Conservation (phyloP, 2,329 filamentous ascomycete genomes). For the Thelonectria discophora region DNA sequence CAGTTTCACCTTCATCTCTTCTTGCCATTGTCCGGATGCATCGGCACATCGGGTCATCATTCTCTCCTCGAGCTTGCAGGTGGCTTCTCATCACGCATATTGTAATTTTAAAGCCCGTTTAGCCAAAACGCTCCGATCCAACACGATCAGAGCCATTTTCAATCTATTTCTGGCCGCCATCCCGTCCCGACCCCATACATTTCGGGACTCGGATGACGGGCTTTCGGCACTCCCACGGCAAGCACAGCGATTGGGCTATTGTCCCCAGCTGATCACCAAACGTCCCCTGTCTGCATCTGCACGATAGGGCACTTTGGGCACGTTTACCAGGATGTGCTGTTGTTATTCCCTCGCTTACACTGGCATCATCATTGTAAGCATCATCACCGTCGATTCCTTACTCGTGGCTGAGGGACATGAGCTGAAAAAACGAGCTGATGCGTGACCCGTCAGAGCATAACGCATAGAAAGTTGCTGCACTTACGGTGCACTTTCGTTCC, state of each 20-base stretch:
- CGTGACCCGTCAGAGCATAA: too few relatives aligned
- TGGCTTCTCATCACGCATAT: not conserved
- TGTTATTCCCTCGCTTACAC: not conserved
- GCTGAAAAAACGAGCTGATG: too few relatives aligned
- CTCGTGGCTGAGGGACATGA: too few relatives aligned
- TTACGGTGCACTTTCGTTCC: too few relatives aligned
- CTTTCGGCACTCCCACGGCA: slow-evolving; percentile 2
- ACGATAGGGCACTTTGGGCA: too few relatives aligned
- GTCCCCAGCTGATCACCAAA: not conserved
- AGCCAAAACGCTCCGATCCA: slow-evolving; percentile 11
- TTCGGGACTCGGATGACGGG: slow-evolving; percentile 1
- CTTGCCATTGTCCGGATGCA: not conserved
- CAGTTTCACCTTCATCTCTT: slow-evolving; percentile 1
- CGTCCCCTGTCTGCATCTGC: not conserved
- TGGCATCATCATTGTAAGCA: not conserved
- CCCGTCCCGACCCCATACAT: not conserved
- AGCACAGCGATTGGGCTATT: slow-evolving; percentile 9
- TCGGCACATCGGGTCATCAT: slow-evolving; percentile 22
- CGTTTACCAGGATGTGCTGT: not conserved
- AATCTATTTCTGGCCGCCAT: slow-evolving; percentile 17
- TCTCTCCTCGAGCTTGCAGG: slow-evolving; percentile 4
- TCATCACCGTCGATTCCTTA: too few relatives aligned
- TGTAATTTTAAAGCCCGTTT: not conserved
- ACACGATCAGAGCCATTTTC: slow-evolving; percentile 8
- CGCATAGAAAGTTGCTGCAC: too few relatives aligned